Percentiles rank a stretch among this genome's conserved stretches.
Conservation (phyloP, 257 asterid genomes). For the Scutellaria minor region DNA sequence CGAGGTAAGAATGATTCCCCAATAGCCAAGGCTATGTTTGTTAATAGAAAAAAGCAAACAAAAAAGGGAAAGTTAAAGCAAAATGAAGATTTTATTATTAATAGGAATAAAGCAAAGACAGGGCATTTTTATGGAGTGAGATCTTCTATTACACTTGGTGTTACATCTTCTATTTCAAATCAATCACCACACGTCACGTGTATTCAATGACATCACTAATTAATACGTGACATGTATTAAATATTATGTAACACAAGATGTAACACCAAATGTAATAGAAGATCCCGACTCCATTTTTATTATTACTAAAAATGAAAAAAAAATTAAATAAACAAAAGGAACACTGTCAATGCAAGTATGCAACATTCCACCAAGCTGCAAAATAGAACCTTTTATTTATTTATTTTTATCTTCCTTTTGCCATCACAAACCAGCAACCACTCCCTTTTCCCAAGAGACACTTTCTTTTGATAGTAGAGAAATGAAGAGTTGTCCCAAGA, state of each 20-base stretch:
- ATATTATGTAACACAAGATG: too few species aligned
- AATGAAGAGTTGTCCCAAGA: too few species aligned
- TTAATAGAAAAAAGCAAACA: background rate
- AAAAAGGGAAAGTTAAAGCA: background rate
- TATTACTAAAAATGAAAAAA: background rate
- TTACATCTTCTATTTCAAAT: too few species aligned
- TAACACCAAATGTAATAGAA: too few species aligned
- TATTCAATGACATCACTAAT: too few species aligned
- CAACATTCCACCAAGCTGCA: slow-evolving; percentile 16
- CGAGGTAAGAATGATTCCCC: too few species aligned
- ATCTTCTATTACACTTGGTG: too few species aligned
- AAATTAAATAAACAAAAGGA: background rate
- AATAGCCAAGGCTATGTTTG: background rate
- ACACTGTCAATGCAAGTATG: slow-evolving; percentile 29
- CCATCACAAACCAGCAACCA: slow-evolving; percentile 40
- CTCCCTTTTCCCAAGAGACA: background rate
- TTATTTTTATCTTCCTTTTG: slow-evolving; percentile 6
- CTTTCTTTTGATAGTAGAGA: too few species aligned
- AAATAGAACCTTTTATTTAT: slow-evolving; percentile 33
- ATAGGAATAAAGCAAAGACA: background rate
- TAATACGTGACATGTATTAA: too few species aligned
- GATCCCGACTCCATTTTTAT: too few species aligned
- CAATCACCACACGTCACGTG: too few species aligned
- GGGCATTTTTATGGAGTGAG: slow-evolving; percentile 19
- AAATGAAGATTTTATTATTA: slow-evolving; percentile 11